Percentiles rank a stretch among this genome's conserved stretches.
Evolutionary conservation across 1,139 yeast species (phyloP).

Genomic region (Blastobotrys niveus): DNA sequence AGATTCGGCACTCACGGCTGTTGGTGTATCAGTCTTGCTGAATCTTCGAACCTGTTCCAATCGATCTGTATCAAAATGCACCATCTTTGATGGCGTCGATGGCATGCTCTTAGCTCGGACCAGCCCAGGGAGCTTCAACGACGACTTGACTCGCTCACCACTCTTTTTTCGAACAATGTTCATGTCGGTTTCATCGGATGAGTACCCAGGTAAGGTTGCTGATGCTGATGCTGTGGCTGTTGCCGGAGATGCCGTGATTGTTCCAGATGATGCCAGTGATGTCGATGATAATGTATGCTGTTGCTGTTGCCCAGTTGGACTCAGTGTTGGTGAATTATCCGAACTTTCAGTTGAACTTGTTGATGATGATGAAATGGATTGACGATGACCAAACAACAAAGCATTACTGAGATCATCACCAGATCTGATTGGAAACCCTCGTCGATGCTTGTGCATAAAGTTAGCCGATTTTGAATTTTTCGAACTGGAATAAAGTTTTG

Average conservation of each 20-base stretch:
- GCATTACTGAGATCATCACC: conserved; percentile 11
- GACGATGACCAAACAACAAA: conserved; percentile 12
- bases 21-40: conserved; percentile 63
- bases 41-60: conserved; percentile 66
- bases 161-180: conserved; percentile 61
- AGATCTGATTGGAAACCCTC: conserved; percentile 13
- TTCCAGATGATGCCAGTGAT: background rate
- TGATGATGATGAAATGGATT: background rate
- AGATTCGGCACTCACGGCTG: conserved; percentile 60
- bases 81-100: conserved; percentile 68
- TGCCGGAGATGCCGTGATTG: background rate
- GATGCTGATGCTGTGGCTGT: background rate
- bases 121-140: conserved; percentile 50
- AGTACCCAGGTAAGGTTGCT: conserved; percentile 6
- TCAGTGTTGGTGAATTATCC: background rate
- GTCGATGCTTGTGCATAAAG: conserved; percentile 13
- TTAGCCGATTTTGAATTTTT: conserved; percentile 7
- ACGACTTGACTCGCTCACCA: conserved; percentile 74
- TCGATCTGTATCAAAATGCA: conserved; percentile 62
- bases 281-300: too few relatives aligned
- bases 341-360: background rate
- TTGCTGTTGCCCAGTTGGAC: too few relatives aligned
- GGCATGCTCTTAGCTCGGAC: conserved; percentile 63
- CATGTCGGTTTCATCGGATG: conserved; percentile 7
- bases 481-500: conserved; percentile 9